A percentile compares a stretch with the other conserved stretches of the same genome.
phyloP scores from a whole-genome alignment of 768 basidiomycete genomes.

The Lactarius deliciosus region DNA sequence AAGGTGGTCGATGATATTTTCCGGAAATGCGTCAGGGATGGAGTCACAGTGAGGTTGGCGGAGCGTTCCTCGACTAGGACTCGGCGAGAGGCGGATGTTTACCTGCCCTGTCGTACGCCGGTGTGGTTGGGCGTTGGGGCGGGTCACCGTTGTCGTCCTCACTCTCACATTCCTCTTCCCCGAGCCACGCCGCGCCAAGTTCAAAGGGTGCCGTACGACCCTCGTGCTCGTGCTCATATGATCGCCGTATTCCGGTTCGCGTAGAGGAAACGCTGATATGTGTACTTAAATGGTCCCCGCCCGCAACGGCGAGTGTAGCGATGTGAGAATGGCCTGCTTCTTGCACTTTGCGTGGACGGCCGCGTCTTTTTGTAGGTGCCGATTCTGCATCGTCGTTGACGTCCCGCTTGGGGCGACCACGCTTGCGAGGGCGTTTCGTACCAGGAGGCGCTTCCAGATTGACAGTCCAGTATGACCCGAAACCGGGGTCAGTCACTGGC shows the following conservation, averaged over 20 bases:
- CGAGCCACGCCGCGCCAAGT: slow-evolving; percentile 30
- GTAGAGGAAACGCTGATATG: slow-evolving; percentile 31
- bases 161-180: slow-evolving; percentile 56
- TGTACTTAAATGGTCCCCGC: slow-evolving; percentile 12
- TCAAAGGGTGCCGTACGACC: slow-evolving; percentile 33
- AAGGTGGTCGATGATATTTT: slow-evolving; percentile 56
- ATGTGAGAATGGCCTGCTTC: slow-evolving; percentile 13
- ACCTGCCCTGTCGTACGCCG: slow-evolving; percentile 23
- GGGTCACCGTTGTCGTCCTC: slow-evolving; percentile 50
- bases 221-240: slow-evolving; percentile 41
- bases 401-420: slow-evolving; percentile 61
- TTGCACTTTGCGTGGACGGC: slow-evolving; percentile 28
- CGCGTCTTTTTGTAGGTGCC: slow-evolving; percentile 29
- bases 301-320: slow-evolving; percentile 23
- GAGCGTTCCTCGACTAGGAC: slow-evolving; percentile 15
- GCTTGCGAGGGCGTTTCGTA: slow-evolving; percentile 81
- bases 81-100: not conserved
- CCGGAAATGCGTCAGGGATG: slow-evolving; percentile 24
- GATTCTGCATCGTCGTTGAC: slow-evolving; percentile 27
- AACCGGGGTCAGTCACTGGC: slow-evolving; percentile 81
- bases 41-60: slow-evolving; percentile 5
- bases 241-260: slow-evolving; percentile 29
- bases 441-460: slow-evolving; percentile 82
- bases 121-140: slow-evolving; percentile 17
- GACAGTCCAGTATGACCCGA: slow-evolving; percentile 90